phyloP scores from a whole-genome alignment of 768 basidiomycete species.

The Floccularia luteovirens region DNA sequence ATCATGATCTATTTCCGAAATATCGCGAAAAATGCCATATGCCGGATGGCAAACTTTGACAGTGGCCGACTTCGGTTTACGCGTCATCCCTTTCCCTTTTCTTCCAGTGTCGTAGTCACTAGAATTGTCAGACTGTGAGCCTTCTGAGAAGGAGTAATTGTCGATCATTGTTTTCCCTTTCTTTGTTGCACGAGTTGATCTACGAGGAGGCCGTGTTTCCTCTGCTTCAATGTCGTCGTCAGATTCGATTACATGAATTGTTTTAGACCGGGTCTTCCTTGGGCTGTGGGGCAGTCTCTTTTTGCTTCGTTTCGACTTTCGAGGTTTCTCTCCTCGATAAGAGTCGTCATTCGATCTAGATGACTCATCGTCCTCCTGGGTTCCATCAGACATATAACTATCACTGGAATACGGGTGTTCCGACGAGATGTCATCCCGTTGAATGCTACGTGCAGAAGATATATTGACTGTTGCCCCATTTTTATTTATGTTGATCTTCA shows the following conservation, averaged over 20 bases:
- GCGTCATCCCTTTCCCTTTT: conserved; percentile 13
- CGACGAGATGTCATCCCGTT: conserved; percentile 17
- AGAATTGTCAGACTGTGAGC: conserved; percentile 15
- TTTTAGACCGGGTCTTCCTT: conserved; percentile 42
- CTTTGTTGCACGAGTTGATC: conserved; percentile 46
- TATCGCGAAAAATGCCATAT: conserved; percentile 37
- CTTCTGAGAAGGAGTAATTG: conserved; percentile 18
- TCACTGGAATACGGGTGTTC: conserved; percentile 17
- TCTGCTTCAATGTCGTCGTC: conserved; percentile 17
- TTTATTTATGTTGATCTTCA: conserved; percentile 22
- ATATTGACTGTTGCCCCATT: conserved; percentile 14
- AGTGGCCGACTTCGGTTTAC: conserved; percentile 12
- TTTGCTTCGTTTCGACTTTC: conserved; percentile 9
- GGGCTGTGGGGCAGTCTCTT: conserved; percentile 60
- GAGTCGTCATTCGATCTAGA: conserved; percentile 21
- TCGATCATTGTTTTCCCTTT: conserved; percentile 26
- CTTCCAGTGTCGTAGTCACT: conserved; percentile 21
- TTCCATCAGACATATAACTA: conserved; percentile 8
- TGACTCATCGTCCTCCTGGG: conserved; percentile 10
- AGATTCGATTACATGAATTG: conserved; percentile 26
- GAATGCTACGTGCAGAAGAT: conserved; percentile 16
- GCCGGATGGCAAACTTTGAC: conserved; percentile 24
- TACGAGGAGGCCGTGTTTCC: conserved; percentile 20
- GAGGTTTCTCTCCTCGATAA: conserved; percentile 13
- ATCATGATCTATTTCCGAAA: conserved; percentile 36